Conservation (phyloP, 176 grass and related monocot species). For the sorghum (Sorghum bicolor) region Sorghum_bicolor_NCBIv3 NC_012876.2:62876001-62876500, state of each 20-base stretch:
- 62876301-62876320: neutral
- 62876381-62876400: neutral
- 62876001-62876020: conserved; percentile 98
- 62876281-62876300: neutral
- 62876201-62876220: conserved; percentile 88
- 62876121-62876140: conserved; percentile 79
- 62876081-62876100: conserved; percentile 32
- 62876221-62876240: conserved; percentile 98
- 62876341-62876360: neutral
- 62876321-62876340: neutral
- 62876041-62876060: neutral
- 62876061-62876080: neutral
- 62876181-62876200: conserved; percentile 75
- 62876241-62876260: conserved; percentile 79
- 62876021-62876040: conserved; percentile 12
- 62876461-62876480: conserved; percentile 78
- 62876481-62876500: conserved; percentile 70
- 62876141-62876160: conserved; percentile 75
- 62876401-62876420: conserved; percentile 97
- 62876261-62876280: conserved; percentile 80
- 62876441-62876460: conserved; percentile 85
- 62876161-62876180: conserved; percentile 80
- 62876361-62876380: neutral
- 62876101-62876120: conserved; percentile 94
- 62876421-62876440: conserved; percentile 65